Base-by-base conservation (phyloP, 2,329 filamentous ascomycete species). In the Myriosclerotinia scirpicola region DNA sequence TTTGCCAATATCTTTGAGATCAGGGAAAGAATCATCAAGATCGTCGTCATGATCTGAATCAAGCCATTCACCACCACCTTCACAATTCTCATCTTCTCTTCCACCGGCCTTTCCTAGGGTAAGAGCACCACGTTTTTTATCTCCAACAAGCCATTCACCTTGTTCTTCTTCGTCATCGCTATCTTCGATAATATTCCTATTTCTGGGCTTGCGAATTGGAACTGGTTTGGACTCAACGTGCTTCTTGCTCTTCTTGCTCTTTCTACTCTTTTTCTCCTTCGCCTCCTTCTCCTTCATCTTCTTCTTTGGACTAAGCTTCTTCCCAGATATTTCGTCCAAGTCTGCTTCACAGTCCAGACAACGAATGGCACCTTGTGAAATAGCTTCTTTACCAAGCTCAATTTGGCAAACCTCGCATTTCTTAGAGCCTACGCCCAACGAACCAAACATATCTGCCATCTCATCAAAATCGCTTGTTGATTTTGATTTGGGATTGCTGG, bases 401-500 rank as follows among this genome's bases (percentile, higher is more conserved):
- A 74, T 64, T 67, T 75, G 74, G 36, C 72, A 78, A 54, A 75
- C 72, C 61, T 75, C 76, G 56, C 75, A 77, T 67, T 74, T 78
- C 71, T 75, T 77, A 15, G 71, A 68, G 55, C 71, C 73, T 61
- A 76, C 73, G 67, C 87, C 92, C 74, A 99, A 85, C 1, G 90
- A 91, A 3, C 92, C 92, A 74, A 99, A 90, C 73, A 97, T 84
- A 74, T 95, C 90, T 0, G 93, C 91, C 74, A 99, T 86, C 40
- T 87, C 88, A 76, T 98, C 93, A 15, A 97, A 81, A 14, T 84
- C 83, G 22, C 83, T 80, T 66, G 82, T 83, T 44, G 79, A 73
- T 58, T 83, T 82, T 46, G 68, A 64, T 44, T 73, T 77, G 70
- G 78, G 79, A 3, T 79, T 82, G 7, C 81, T 80, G 68, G 79